Percentiles rank a stretch among this genome's conserved stretches.
Evolutionary conservation across 768 basidiomycete species (phyloP).

Genomic region (Mycena olivaceomarginata): DNA sequence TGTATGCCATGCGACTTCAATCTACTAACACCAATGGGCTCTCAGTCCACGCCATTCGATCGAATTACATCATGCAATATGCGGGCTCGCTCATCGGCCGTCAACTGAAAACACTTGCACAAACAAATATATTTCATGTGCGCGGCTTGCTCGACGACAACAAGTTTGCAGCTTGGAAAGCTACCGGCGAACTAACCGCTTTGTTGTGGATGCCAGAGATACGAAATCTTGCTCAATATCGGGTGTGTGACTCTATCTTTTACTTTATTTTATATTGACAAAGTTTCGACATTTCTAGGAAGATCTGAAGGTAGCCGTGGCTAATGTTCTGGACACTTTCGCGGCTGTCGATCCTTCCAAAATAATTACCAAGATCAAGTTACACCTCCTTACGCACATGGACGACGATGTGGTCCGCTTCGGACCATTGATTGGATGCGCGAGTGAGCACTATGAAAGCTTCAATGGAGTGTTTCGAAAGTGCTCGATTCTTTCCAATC

Average conservation of each 20-base stretch:
- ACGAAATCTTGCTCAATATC: constrained; percentile 56
- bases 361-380: constrained; percentile 46
- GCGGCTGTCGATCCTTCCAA: constrained; percentile 32
- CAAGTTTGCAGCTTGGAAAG: constrained; percentile 53
- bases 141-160: constrained; percentile 51
- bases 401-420: constrained; percentile 34
- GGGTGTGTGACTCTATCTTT: constrained; percentile 44
- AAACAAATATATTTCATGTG: constrained; percentile 60
- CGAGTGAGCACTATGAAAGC: constrained; percentile 49
- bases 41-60: constrained; percentile 57
- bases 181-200: constrained; percentile 57
- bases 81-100: constrained; percentile 62
- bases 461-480: constrained; percentile 54
- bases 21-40: constrained; percentile 54
- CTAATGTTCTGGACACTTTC: constrained; percentile 46
- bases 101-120: constrained; percentile 62
- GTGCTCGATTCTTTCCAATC: constrained; percentile 45
- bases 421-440: constrained; percentile 40
- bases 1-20: constrained; percentile 55
- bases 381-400: constrained; percentile 42
- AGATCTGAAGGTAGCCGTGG: constrained; percentile 35
- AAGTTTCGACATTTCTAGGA: background rate
- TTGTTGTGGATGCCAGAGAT: constrained; percentile 66
- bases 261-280: background rate
- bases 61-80: constrained; percentile 65